Evolutionary conservation across 176 grass and related monocot species (phyloP).

Genomic region (Stipa capillata): DNA sequence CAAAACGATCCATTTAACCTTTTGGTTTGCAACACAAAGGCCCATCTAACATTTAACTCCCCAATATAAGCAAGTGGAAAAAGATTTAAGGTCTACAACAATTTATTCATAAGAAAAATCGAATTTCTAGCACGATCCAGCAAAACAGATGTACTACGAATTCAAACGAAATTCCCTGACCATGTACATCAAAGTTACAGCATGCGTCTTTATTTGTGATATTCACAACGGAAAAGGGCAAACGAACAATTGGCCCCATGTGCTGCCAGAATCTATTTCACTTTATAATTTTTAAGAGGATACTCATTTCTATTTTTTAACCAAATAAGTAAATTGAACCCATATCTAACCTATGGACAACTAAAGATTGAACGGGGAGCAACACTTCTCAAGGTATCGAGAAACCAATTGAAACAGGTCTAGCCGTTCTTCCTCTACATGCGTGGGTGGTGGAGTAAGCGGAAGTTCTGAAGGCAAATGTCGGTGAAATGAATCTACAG

Average conservation of each 20-base stretch:
- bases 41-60: too few species aligned
- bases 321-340: slow-evolving; percentile 19
- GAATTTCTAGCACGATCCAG: not conserved
- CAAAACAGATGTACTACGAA: not conserved
- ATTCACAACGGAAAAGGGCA: not conserved
- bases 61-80: too few species aligned
- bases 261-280: slow-evolving; percentile 10
- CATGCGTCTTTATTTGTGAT: not conserved
- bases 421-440: slow-evolving; percentile 37
- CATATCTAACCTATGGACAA: not conserved
- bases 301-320: not conserved
- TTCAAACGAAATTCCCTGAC: not conserved
- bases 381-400: slow-evolving; percentile 68
- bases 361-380: slow-evolving; percentile 54
- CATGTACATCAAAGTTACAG: not conserved
- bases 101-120: too few species aligned
- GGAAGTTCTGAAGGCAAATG: slow-evolving; percentile 69
- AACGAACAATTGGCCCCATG: not conserved
- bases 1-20: too few species aligned
- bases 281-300: not conserved
- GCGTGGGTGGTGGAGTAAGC: slow-evolving; percentile 10
- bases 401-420: slow-evolving; percentile 51
- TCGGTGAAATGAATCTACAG: slow-evolving; percentile 74
- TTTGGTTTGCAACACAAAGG: too few species aligned
- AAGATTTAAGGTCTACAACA: too few species aligned